Base-by-base conservation (phyloP, 1,284 basidiomycete genomes). In the Cystobasidiaceae sp. region DNA sequence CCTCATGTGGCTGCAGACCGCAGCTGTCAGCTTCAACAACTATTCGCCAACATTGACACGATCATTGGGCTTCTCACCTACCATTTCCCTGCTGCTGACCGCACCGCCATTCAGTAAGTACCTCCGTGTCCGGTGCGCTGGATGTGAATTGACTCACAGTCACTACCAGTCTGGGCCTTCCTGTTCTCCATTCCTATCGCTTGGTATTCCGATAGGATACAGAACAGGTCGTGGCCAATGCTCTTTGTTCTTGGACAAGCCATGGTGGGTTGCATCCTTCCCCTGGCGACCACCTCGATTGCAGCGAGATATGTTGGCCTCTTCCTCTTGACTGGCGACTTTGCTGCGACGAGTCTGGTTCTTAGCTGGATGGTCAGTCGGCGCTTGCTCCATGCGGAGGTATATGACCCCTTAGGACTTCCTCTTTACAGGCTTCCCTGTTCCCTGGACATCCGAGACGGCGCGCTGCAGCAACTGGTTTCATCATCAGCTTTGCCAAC, bases 31-130 rank as follows among this genome's bases (percentile, higher is more conserved):
- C 27, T 49, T 49, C 21, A 49, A 49, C 46, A 25, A 19, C 7
- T 49, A 49, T 27, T 49, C 46, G 8, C 46, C 46, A 3, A 49
- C 46, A 4, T 17, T 49, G 46, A 49, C 46, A n/a, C 27, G 17
- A 21, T 49, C 46, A 17, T 27, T 49, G 8, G 46, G 46, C n/a
- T 25, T 49, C 46, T 19, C 21, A 23, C 17, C 46, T 19, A 49
- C 46, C 27, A 49, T 49, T 17, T 49, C 46, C 21, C 76, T 88
- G 3, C 77, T 88, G 48, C n/a, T n/a, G n/a, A 61, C 84, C 81
- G 86, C 87, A 70, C 74, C 85, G 74, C 88, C 88, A 2, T 91
- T 86, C 83, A n/a, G n/a, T n/a, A n/a, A n/a, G n/a, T n/a, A n/a
- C n/a, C n/a, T n/a, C n/a, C n/a, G n/a, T n/a, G n/a, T n/a, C n/a